phyloP scores from a whole-genome alignment of 768 basidiomycete species.

The Tulasnella sp. region DNA sequence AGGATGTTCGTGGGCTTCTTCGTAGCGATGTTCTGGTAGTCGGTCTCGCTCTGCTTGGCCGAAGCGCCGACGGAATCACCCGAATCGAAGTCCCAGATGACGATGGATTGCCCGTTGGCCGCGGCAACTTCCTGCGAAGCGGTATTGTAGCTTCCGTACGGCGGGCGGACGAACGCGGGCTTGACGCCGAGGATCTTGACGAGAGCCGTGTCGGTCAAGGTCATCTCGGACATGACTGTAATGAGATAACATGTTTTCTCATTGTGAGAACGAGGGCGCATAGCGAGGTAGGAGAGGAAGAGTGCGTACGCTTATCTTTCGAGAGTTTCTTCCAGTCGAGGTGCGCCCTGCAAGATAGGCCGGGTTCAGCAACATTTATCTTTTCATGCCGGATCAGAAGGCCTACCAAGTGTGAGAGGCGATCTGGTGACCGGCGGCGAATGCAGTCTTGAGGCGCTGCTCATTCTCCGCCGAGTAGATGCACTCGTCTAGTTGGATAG shows the following conservation, averaged over 20 bases:
- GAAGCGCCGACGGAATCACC: constrained; percentile 19
- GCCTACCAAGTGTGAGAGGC: neutral
- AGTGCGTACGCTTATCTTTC: neutral
- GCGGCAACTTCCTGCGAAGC: neutral
- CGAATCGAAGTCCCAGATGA: constrained; percentile 27
- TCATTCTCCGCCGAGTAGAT: constrained; percentile 7
- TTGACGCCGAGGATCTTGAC: constrained; percentile 6
- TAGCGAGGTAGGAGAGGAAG: neutral
- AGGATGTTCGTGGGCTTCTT: constrained; percentile 10
- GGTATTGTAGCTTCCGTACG: constrained; percentile 3
- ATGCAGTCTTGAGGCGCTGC: neutral
- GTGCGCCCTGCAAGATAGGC: neutral
- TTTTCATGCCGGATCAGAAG: neutral
- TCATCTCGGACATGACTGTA: neutral
- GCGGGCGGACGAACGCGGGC: constrained; percentile 13
- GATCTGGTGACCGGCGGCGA: neutral
- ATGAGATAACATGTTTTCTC: no score
- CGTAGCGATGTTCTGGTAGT: neutral
- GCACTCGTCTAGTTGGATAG: no score
- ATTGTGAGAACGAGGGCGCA: no score
- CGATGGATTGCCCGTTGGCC: neutral
- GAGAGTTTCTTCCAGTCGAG: neutral
- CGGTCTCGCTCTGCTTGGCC: constrained; percentile 18
- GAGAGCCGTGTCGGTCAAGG: neutral
- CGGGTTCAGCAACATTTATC: neutral